phyloP scores from a whole-genome alignment of 2,329 filamentous ascomycete species.

The Orbilia quercus region DNA sequence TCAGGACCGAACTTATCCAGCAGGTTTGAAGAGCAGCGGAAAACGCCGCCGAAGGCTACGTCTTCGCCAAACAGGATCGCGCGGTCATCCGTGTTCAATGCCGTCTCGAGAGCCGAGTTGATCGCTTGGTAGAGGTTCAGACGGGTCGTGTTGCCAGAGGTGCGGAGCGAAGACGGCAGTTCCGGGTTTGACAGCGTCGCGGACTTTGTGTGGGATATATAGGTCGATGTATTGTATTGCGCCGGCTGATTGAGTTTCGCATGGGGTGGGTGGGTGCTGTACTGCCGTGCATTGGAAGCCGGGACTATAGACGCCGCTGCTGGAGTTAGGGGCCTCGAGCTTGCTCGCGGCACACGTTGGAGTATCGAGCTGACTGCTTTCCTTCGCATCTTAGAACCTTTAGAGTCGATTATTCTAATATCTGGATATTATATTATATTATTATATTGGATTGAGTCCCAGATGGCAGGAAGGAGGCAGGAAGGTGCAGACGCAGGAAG shows the following conservation, averaged over 20 bases:
- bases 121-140: constrained; percentile 95
- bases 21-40: constrained; percentile 91
- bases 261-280: constrained; percentile 42
- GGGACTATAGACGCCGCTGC: constrained; percentile 12
- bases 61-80: constrained; percentile 96
- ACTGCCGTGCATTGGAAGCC: constrained; percentile 23
- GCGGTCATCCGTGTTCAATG: constrained; percentile 82
- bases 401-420: not conserved
- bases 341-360: constrained; percentile 23
- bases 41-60: constrained; percentile 95
- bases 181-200: constrained; percentile 77
- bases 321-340: constrained; percentile 7
- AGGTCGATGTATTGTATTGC: constrained; percentile 76
- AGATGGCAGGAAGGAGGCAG: constrained; percentile 18
- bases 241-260: constrained; percentile 79
- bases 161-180: constrained; percentile 73
- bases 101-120: constrained; percentile 86
- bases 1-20: constrained; percentile 86
- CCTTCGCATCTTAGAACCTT: constrained; percentile 44
- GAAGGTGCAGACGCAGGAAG: constrained; percentile 22
- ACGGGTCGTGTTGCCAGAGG: constrained; percentile 78
- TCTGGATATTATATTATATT: not conserved
- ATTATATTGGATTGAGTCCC: not conserved
- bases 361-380: constrained; percentile 40
- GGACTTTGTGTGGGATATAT: constrained; percentile 79